Evolutionary conservation across 306 rosid species (phyloP).

Genomic region (Geum urbanum): DNA sequence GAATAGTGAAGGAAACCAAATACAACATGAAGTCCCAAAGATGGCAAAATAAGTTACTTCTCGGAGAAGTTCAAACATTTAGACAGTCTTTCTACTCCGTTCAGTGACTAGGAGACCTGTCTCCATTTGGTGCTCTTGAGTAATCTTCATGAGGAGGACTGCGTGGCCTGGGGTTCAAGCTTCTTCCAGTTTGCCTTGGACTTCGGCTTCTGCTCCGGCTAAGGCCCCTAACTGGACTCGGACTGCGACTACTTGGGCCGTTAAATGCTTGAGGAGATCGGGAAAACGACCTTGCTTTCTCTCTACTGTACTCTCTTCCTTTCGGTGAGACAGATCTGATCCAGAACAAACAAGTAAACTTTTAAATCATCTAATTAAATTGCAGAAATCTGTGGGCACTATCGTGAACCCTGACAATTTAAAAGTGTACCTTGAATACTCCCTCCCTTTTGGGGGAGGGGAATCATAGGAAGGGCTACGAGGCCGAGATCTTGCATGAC

Average conservation of each 20-base stretch:
- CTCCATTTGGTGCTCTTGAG: slow-evolving; percentile 46
- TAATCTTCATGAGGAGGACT: slow-evolving; percentile 36
- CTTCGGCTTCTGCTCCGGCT: slow-evolving; percentile 41
- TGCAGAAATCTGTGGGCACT: neutral
- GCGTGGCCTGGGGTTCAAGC: slow-evolving; percentile 7
- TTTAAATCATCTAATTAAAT: neutral
- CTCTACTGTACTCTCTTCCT: slow-evolving; percentile 62
- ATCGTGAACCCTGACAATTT: neutral
- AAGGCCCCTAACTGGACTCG: slow-evolving; percentile 53
- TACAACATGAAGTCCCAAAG: slow-evolving; percentile 2
- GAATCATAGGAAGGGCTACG: slow-evolving; percentile 64
- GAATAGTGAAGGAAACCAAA: neutral
- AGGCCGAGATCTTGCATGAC: slow-evolving; percentile 62
- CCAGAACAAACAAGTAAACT: slow-evolving; percentile 10
- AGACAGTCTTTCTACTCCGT: slow-evolving; percentile 1
- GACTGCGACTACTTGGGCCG: slow-evolving; percentile 68
- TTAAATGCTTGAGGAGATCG: slow-evolving; percentile 51
- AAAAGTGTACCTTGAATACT: slow-evolving; percentile 61
- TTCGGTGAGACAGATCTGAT: slow-evolving; percentile 71
- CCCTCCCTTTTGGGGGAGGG: slow-evolving; percentile 62
- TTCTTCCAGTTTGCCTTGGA: slow-evolving; percentile 31
- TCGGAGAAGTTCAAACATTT: neutral
- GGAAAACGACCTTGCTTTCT: slow-evolving; percentile 59
- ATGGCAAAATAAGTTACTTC: neutral
- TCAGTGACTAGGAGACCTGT: slow-evolving; percentile 64